A percentile compares a stretch with the other conserved stretches of the same genome.
phyloP scores from a whole-genome alignment of 805 yeast species.

The Yamadazyma philogaea region DNA sequence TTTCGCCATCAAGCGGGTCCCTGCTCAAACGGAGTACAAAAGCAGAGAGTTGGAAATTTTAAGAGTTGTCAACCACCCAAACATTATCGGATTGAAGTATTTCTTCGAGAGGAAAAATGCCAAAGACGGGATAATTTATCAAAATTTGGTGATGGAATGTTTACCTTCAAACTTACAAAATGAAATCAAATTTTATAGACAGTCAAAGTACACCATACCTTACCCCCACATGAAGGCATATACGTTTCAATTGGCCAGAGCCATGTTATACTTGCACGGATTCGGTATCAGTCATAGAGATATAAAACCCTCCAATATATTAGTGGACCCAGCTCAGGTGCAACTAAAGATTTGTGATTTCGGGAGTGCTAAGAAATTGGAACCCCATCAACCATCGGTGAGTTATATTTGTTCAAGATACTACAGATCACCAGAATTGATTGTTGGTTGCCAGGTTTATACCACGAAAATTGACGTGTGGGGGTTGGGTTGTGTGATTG shows the following conservation, averaged over 20 bases:
- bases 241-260: slow-evolving; percentile 76
- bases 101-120: slow-evolving; percentile 68
- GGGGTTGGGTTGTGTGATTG: slow-evolving; percentile 96
- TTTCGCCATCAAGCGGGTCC: slow-evolving; percentile 78
- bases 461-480: slow-evolving; percentile 92
- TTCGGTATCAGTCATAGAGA: slow-evolving; percentile 81
- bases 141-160: slow-evolving; percentile 84
- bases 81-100: slow-evolving; percentile 64
- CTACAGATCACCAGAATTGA: slow-evolving; percentile 93
- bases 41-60: slow-evolving; percentile 76
- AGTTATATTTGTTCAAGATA: slow-evolving; percentile 95
- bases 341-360: slow-evolving; percentile 77
- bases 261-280: slow-evolving; percentile 78
- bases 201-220: slow-evolving; percentile 59
- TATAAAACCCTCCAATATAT: slow-evolving; percentile 77
- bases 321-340: slow-evolving; percentile 69
- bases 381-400: slow-evolving; percentile 80
- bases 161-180: slow-evolving; percentile 75
- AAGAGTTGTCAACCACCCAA: slow-evolving; percentile 75
- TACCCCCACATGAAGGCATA: slow-evolving; percentile 73
- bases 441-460: slow-evolving; percentile 85
- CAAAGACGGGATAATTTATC: slow-evolving; percentile 62
- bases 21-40: slow-evolving; percentile 84
- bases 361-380: slow-evolving; percentile 80
- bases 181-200: slow-evolving; percentile 69